Conservation (phyloP, 2,329 filamentous ascomycete species). For the Diaporthe humulicola region DNA sequence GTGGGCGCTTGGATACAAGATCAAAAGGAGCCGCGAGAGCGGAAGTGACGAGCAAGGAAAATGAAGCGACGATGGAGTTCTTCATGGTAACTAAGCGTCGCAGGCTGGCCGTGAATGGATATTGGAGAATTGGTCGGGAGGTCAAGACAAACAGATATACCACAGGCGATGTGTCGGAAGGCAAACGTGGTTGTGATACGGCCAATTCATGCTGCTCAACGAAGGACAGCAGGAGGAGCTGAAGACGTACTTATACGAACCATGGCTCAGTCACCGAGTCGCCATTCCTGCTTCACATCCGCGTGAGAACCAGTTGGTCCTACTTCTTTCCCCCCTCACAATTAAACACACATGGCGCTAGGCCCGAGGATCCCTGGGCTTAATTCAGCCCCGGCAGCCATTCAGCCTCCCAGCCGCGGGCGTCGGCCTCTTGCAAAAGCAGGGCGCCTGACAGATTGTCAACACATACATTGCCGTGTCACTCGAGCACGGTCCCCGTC, state of each 20-base stretch:
- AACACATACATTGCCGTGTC: conserved; percentile 11
- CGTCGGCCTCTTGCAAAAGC: not conserved
- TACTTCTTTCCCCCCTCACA: conserved; percentile 4
- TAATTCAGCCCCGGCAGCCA: conserved; percentile 28
- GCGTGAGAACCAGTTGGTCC: not conserved
- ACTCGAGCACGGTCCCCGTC: conserved; percentile 17
- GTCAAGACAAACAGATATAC: not conserved
- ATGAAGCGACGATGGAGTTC: not conserved
- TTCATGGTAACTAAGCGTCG: conserved; percentile 1
- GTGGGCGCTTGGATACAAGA: conserved; percentile 46
- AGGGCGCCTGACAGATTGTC: conserved; percentile 10
- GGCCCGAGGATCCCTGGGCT: conserved; percentile 1
- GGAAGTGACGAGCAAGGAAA: not conserved
- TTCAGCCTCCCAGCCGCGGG: conserved; percentile 2
- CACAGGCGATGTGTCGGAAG: not conserved
- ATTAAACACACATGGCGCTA: conserved; percentile 29
- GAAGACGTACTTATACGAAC: conserved; percentile 10
- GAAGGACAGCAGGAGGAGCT: not conserved
- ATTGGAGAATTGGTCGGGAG: not conserved
- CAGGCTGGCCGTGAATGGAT: not conserved
- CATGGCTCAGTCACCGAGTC: not conserved
- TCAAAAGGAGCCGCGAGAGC: conserved; percentile 31
- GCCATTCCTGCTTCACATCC: not conserved
- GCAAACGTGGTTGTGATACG: not conserved
- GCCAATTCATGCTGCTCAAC: conserved; percentile 13